Conservation (phyloP, 768 basidiomycete species). For the Flagelloscypha sp. region DNA sequence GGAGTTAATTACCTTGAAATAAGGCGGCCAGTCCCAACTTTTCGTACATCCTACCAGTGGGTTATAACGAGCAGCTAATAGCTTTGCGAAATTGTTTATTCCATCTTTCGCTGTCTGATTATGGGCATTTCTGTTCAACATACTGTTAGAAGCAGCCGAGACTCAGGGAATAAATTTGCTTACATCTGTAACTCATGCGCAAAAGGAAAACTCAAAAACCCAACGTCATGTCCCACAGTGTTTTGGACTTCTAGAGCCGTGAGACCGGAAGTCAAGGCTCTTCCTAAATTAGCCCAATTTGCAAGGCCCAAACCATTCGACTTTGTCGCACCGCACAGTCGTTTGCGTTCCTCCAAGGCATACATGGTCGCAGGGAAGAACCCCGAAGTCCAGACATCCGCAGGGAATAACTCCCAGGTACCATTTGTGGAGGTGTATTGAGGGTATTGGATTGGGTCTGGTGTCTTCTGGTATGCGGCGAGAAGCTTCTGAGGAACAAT, state of each 20-base stretch:
- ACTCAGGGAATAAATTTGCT: conserved; percentile 8
- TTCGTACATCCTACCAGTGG: conserved; percentile 35
- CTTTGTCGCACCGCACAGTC: conserved; percentile 19
- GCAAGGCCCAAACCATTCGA: conserved; percentile 10
- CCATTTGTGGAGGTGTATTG: conserved; percentile 48
- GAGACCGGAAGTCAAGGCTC: conserved; percentile 26
- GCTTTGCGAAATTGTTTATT: conserved; percentile 26
- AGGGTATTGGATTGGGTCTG: conserved; percentile 41
- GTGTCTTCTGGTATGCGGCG: conserved; percentile 37
- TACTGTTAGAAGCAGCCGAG: background rate
- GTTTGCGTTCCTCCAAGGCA: conserved; percentile 26
- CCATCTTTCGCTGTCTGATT: conserved; percentile 27
- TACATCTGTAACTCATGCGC: conserved; percentile 29
- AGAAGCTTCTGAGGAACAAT: conserved; percentile 52
- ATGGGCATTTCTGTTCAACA: conserved; percentile 21
- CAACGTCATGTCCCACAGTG: conserved; percentile 33
- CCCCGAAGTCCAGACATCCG: conserved; percentile 42
- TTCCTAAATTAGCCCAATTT: conserved; percentile 29
- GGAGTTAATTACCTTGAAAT: conserved; percentile 52
- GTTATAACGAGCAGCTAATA: conserved; percentile 28
- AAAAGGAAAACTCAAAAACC: conserved; percentile 38
- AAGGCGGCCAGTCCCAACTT: conserved; percentile 47
- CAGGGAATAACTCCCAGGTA: conserved; percentile 42
- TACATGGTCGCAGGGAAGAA: conserved; percentile 35
- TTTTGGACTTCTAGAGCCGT: conserved; percentile 23